Base-by-base conservation (phyloP, 768 basidiomycete species). In the Mycena olivaceomarginata region DNA sequence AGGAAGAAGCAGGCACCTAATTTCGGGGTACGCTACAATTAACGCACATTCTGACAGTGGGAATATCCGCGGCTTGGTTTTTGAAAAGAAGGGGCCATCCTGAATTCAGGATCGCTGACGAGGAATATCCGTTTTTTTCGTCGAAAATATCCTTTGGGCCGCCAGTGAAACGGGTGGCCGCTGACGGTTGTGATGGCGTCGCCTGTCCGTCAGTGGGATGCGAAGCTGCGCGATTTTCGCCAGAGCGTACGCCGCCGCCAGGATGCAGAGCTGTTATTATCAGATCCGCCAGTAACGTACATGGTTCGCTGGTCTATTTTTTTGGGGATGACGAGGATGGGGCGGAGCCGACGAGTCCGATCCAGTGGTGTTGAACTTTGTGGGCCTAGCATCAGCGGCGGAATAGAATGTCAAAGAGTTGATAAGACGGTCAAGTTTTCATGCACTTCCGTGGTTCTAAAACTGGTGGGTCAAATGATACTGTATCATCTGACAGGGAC, bases 81-180 rank as follows among this genome's bases (percentile, higher is more conserved):
- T 41, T 43, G 8, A 22, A 43, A 57, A 25, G 43, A 31, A 22
- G 13, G 9, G 59, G 18, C 5, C 37, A n/a, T 25, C 25, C 45
- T 70, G 31, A n/a, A 22, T 41, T 56, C 62, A 53, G 63, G 70
- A 72, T 53, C 48, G 2, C n/a, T 13, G 43, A 45, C 59, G 20
- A 46, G 25, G 43, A 59, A 2, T 16, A 22, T 37, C 40, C 37
- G 18, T 11, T 37, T 31, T 22, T 56, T 39, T 6, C 48, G 41
- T 31, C 20, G 64, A 37, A 66, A 25, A 20, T 72, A 72, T 66
- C 56, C 31, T 40, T 66, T 31, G 53, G 53, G 39, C 25, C 48
- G n/a, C 40, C 63, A 59, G 31, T 56, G 18, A 22, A 53, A 51
- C 60, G 46, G 60, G 46, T 9, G 22, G 56, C 62, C 70, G 51